phyloP scores from a whole-genome alignment of 441 rosid genomes.

The Adansonia rubrostipa region DNA sequence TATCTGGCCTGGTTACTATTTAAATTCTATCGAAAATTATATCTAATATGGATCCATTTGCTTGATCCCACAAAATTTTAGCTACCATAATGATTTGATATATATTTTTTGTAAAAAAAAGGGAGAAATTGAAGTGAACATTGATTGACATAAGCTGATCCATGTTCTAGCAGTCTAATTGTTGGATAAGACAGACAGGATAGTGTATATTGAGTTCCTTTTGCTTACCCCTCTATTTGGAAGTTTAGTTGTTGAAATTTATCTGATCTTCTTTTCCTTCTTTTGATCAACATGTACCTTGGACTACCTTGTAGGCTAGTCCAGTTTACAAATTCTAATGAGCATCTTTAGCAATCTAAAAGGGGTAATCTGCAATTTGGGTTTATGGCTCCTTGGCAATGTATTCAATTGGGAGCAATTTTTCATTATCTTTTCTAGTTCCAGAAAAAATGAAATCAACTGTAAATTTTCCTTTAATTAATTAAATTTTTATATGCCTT shows the following conservation, averaged over 20 bases:
- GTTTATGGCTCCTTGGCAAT: not conserved
- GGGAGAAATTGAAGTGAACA: not conserved
- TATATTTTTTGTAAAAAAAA: not conserved
- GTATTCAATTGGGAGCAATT: not conserved
- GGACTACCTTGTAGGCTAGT: not conserved
- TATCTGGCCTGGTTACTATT: not conserved
- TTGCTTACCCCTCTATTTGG: not conserved
- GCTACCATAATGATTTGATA: not conserved
- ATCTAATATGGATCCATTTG: not conserved
- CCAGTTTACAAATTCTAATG: not conserved
- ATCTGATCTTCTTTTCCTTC: not conserved
- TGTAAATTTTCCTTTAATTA: not conserved
- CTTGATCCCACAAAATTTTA: not conserved
- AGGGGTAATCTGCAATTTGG: not conserved
- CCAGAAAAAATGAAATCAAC: slow-evolving; percentile 4
- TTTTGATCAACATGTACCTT: not conserved
- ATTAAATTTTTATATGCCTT: not conserved
- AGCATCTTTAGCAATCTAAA: not conserved
- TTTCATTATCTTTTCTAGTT: not conserved
- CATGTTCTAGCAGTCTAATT: not conserved
- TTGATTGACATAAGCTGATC: not conserved
- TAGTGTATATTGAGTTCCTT: not conserved
- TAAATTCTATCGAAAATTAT: not conserved
- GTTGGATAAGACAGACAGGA: not conserved
- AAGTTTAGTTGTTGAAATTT: not conserved